Evolutionary conservation across 2,329 filamentous ascomycete genomes (phyloP).

Genomic region (Neonectria punicea): DNA sequence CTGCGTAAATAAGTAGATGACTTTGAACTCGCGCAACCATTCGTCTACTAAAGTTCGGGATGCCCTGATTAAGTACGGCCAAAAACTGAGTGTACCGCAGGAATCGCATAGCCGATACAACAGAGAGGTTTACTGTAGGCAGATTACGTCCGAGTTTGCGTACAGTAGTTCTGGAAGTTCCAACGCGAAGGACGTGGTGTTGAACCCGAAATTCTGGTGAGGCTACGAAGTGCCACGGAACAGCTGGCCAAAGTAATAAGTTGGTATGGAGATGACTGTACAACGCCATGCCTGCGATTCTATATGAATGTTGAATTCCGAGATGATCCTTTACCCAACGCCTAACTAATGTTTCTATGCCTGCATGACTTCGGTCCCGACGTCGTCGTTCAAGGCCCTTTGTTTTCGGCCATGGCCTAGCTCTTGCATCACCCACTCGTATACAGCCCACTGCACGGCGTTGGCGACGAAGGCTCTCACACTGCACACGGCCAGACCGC

Average conservation of each 20-base stretch:
- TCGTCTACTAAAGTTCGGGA: neutral
- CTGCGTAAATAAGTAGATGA: neutral
- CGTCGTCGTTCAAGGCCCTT: neutral
- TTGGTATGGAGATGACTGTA: neutral
- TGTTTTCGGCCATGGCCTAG: slow-evolving; percentile 49
- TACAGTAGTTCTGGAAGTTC: no score
- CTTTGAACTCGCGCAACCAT: neutral
- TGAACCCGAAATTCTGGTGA: neutral
- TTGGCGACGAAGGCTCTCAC: slow-evolving; percentile 91
- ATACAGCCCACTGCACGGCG: slow-evolving; percentile 90
- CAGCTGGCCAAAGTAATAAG: neutral
- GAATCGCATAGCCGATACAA: neutral
- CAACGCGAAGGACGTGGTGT: neutral
- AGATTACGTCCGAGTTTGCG: no score
- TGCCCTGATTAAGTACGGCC: neutral
- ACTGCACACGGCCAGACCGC: slow-evolving; percentile 83
- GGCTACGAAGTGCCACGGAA: neutral
- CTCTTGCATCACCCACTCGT: slow-evolving; percentile 85
- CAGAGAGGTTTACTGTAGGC: neutral
- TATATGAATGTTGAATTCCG: neutral
- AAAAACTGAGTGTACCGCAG: neutral
- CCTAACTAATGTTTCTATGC: neutral
- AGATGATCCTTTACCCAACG: neutral
- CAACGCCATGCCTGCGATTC: neutral
- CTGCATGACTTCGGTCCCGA: slow-evolving; percentile 7